Base-by-base conservation (phyloP, 805 yeast species). In the Debaryomyces castellii region DNA sequence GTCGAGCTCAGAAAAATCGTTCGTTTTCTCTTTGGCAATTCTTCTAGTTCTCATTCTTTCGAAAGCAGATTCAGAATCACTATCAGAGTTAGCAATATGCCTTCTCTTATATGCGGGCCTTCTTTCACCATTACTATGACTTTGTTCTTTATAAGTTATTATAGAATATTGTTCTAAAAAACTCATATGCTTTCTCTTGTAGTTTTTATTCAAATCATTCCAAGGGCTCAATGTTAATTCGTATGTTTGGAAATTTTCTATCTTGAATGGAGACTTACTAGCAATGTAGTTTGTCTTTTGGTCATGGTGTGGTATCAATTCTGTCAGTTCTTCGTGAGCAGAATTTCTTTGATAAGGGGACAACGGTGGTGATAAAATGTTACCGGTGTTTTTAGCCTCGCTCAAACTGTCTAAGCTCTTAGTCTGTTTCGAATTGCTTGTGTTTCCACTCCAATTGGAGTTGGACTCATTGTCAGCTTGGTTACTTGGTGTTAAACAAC, bases 31-130 rank as follows among this genome's bases (percentile, higher is more conserved):
- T 52, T 71, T 74, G 6, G 70, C 76, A 28, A 74, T 64, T 56
- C 85, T 74, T 66, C 87, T 77, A 1, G 87, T 82, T 67, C 86
- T 76, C 30, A 82, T 77, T 55, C 78, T 74, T 44, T 79, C 83
- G 12, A 57, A 34, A 20, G 50, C 45, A 7, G 58, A 59, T 38
- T 68, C 69, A 18, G 69, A 59, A 39, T 64, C 66, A 33, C 73
- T 72, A 44, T 63, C 66, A 18, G 64, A 60, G 39, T 58, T 55
- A 23, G 28, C 59, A 49, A 22, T 51, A 48, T 41, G 66, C 56
- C 49, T 49, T 44, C 55, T 51, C 24, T 45, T 48, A 12, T 50
- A 48, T 3, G 46, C 28, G 7, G 47, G 25, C 17, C 43, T 49
- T 40, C 28, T 53, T 39, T 36, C 52, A 37, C 24, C 38, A 30